Evolutionary conservation across 345 rosid species (phyloP), one percentile per base, ranked within the genome.

Genomic region (Dovyalis caffra): DNA sequence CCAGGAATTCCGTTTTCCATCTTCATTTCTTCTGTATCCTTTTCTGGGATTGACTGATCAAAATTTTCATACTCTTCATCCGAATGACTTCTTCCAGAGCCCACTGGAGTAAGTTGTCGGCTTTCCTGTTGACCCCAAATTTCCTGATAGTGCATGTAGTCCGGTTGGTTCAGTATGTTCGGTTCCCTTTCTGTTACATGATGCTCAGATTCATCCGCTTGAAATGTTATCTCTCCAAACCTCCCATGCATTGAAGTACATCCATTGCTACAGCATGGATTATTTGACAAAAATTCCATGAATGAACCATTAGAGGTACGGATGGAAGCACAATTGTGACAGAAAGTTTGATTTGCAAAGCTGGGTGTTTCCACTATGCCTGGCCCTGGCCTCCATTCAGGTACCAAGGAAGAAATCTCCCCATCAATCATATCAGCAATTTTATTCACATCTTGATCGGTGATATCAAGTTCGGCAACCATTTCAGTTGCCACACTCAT

Each of bases 401-500:
- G 98, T 64, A 93, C 97, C 74, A 95, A 76, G 57, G 91, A 86
- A 73, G 87, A 83, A 66, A 95, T 90, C 84, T 91, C 99, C 40
- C 90, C 94, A 66, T 95, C 96, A 7, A 95, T 95, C 90, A 89
- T 93, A 33, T 88, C 90, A 2, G 99, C 92, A 76, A 95, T 95
- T 68, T 86, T 90, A 8, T 88, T 88, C 77, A 85, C 97, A 28
- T 93, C 97, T 63, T 86, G 91, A 76, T 88, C 92, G 4, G 85
- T 89, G 64, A 95, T 88, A 80, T 95, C 99, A 69, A 95, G 85
- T 68, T 95, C 99, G 2, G 91, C 90, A 34, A 93, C 93, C 99
- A 95, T 95, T 83, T 95, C 99, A n/a, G 87, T 86, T 31, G 99
- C 96, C 45, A 95, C 99, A 37, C 91, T 91, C 37, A 89, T 77